phyloP scores from a whole-genome alignment of 805 yeast species.

The Saccharomyces mikatae region DNA sequence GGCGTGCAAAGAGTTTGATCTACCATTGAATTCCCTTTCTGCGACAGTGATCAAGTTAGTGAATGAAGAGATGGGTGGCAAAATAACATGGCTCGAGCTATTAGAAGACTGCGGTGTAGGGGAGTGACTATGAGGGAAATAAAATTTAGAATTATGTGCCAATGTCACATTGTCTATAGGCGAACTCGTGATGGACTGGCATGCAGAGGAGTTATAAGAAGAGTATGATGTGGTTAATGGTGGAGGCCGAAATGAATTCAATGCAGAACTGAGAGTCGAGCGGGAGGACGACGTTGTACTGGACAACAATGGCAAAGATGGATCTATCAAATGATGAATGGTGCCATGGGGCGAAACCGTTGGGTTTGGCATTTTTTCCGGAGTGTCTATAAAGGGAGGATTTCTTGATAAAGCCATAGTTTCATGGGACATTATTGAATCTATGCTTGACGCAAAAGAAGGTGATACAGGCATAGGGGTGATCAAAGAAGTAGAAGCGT shows the following conservation, averaged over 20 bases:
- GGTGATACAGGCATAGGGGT: background rate
- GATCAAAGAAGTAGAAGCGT: background rate
- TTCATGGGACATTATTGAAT: background rate
- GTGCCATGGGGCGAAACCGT: background rate
- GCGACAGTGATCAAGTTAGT: constrained; percentile 25
- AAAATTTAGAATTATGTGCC: background rate
- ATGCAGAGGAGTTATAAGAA: background rate
- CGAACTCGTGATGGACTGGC: background rate
- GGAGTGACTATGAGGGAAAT: background rate
- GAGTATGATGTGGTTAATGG: background rate
- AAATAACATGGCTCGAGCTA: constrained; percentile 5
- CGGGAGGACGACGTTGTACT: background rate
- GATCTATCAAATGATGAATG: background rate
- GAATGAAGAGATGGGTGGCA: constrained; percentile 28
- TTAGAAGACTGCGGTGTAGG: background rate
- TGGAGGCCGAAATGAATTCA: background rate
- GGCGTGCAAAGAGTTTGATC: background rate
- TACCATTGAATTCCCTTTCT: constrained; percentile 14
- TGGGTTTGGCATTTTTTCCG: background rate
- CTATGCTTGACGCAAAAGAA: background rate
- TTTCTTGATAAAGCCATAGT: background rate
- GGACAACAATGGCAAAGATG: background rate
- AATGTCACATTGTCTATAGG: background rate
- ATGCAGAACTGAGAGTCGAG: background rate
- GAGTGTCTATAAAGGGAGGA: background rate